Conservation (phyloP, 805 yeast genomes). For the Dipodascus geniculatus region DNA sequence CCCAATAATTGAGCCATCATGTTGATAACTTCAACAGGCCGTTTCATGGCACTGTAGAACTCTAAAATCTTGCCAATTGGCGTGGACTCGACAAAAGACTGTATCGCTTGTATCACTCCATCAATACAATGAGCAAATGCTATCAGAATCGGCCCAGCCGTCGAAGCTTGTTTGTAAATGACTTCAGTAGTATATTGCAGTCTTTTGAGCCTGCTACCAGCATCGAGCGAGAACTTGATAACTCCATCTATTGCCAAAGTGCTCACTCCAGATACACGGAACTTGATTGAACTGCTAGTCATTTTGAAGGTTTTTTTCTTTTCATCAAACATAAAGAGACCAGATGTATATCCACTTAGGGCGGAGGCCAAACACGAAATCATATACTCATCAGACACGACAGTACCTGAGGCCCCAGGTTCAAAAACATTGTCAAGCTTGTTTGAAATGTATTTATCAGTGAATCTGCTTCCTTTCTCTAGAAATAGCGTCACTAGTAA, state of each 20-base stretch:
- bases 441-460: neutral
- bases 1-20: neutral
- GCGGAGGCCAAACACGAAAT: neutral
- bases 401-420: neutral
- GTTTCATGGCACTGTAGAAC: neutral
- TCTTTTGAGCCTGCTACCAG: neutral
- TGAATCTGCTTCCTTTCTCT: neutral
- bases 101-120: neutral
- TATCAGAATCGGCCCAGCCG: neutral
- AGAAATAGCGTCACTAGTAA: neutral
- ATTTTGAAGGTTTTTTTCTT: neutral
- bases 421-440: neutral
- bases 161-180: neutral
- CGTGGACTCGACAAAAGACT: neutral
- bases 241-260: neutral
- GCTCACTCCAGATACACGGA: constrained; percentile 1
- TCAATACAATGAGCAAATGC: constrained; percentile 2
- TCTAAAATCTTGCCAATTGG: neutral
- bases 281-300: neutral
- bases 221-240: neutral
- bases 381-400: neutral
- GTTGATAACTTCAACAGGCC: neutral
- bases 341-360: neutral
- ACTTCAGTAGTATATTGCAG: neutral
- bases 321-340: neutral